Percentiles rank a stretch among this genome's conserved stretches.
Evolutionary conservation across 2,329 filamentous ascomycete species (phyloP).

Genomic region (Drechslerella coelobrocha): DNA sequence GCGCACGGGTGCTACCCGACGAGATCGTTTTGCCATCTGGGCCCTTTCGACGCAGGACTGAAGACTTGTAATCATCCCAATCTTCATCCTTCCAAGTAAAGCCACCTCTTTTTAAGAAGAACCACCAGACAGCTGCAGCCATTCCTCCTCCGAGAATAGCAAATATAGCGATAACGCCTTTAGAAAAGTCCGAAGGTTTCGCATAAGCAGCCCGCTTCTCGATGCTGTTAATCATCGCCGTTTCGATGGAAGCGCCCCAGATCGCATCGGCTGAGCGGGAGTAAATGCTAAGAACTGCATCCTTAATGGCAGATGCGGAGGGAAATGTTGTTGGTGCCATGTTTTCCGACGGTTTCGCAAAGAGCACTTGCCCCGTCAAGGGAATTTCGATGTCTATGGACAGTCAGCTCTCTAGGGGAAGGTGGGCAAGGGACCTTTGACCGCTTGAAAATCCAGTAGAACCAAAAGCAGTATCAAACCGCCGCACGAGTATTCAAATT

Average conservation of each 20-base stretch:
- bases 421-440: slow-evolving; percentile 15
- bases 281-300: slow-evolving; percentile 31
- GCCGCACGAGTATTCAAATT: too few relatives aligned
- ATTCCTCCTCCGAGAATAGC: slow-evolving; percentile 80
- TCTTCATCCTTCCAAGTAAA: slow-evolving; percentile 84
- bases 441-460: background rate
- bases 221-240: slow-evolving; percentile 27
- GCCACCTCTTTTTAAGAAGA: slow-evolving; percentile 97
- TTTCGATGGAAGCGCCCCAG: slow-evolving; percentile 10
- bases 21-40: slow-evolving; percentile 64
- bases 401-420: slow-evolving; percentile 21
- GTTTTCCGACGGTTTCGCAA: slow-evolving; percentile 12
- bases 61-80: slow-evolving; percentile 98
- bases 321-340: slow-evolving; percentile 35
- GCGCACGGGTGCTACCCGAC: slow-evolving; percentile 48
- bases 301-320: slow-evolving; percentile 26
- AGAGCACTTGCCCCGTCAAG: slow-evolving; percentile 33
- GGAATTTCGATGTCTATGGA: slow-evolving; percentile 20
- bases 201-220: slow-evolving; percentile 48
- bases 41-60: slow-evolving; percentile 74
- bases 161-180: slow-evolving; percentile 82
- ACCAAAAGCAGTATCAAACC: background rate
- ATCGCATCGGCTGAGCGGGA: slow-evolving; percentile 30
- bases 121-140: slow-evolving; percentile 82
- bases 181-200: slow-evolving; percentile 52